A percentile compares a stretch with the other conserved stretches of the same genome.
phyloP scores from a whole-genome alignment of 345 rosid species.

The Linum tenue region DNA sequence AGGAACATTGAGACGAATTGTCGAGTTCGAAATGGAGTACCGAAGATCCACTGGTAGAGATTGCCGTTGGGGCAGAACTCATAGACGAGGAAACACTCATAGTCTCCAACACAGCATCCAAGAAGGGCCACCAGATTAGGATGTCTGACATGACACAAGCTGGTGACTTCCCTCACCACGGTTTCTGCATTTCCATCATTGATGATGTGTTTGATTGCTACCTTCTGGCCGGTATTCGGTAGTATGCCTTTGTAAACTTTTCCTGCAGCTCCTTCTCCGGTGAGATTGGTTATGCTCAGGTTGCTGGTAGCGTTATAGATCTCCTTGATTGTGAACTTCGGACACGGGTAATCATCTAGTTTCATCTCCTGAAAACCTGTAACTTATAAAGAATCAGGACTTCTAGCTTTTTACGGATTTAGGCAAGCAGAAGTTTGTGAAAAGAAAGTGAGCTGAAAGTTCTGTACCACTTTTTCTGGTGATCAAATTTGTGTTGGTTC shows the following conservation, averaged over 20 bases:
- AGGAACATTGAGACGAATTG: not conserved
- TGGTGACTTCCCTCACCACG: conserved; percentile 38
- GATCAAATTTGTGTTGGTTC: not conserved
- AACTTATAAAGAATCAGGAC: conserved; percentile 6
- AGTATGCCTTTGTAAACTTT: conserved; percentile 39
- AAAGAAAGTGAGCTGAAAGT: no score
- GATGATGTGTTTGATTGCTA: conserved; percentile 39
- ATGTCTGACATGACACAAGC: conserved; percentile 28
- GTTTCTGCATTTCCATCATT: conserved; percentile 37
- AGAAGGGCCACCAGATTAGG: conserved; percentile 36
- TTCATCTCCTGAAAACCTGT: conserved; percentile 25
- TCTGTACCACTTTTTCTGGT: conserved; percentile 15
- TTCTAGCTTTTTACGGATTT: no score
- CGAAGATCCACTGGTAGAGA: conserved; percentile 42
- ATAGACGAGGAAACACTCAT: conserved; percentile 40
- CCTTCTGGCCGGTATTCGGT: conserved; percentile 21
- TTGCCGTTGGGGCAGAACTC: conserved; percentile 42
- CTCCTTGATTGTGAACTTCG: conserved; percentile 20
- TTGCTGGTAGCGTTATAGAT: conserved; percentile 32
- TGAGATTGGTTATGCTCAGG: conserved; percentile 29
- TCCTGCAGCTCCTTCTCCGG: conserved; percentile 54
- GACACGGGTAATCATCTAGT: conserved; percentile 25
- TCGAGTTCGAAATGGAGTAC: conserved; percentile 11
- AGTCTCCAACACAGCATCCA: conserved; percentile 32
- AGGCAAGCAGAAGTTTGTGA: no score